These are phyloP conservation scores for Scutellaria barbata DNA, from an alignment of 257 asterid species.

Conservation along the genomic window DNA sequence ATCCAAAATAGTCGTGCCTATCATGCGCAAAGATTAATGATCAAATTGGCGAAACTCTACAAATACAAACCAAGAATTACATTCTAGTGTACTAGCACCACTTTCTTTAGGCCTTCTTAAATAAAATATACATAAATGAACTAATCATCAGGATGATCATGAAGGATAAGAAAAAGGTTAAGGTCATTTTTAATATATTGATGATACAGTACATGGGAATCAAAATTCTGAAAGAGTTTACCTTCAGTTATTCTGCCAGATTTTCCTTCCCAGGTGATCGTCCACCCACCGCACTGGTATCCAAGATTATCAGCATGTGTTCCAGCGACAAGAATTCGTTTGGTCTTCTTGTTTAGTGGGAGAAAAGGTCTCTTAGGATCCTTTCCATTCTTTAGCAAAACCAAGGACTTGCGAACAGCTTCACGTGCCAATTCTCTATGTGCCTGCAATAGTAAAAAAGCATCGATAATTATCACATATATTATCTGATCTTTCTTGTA, in stretches of 20 bases:
- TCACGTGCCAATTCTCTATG: constrained; percentile 64
- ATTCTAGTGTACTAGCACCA: not conserved
- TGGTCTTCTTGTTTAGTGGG: constrained; percentile 77
- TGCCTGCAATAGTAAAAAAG: constrained; percentile 33
- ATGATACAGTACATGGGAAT: not conserved
- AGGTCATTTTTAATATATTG: not conserved
- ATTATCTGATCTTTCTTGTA: constrained; percentile 13
- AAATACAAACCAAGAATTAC: not conserved
- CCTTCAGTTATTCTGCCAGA: constrained; percentile 91
- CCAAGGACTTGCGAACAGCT: constrained; percentile 78
- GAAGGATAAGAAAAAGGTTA: constrained; percentile 3
- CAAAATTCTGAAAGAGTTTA: constrained; percentile 32
- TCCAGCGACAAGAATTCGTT: constrained; percentile 81
- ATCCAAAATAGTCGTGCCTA: constrained; percentile 86
- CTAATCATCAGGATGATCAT: not conserved
- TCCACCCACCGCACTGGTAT: constrained; percentile 98
- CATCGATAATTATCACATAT: constrained; percentile 18
- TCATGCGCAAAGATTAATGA: constrained; percentile 8
- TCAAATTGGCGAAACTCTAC: not conserved
- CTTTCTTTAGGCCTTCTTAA: constrained; percentile 9
- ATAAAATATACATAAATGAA: not conserved
- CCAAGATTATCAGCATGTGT: constrained; percentile 98
- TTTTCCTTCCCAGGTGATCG: constrained; percentile 83
- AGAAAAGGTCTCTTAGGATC: constrained; percentile 75
- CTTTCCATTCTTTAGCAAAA: constrained; percentile 91